Evolutionary conservation across 2,329 filamentous ascomycete species (phyloP), one percentile per base, ranked within the genome.

Genomic region (Monilinia polystroma): DNA sequence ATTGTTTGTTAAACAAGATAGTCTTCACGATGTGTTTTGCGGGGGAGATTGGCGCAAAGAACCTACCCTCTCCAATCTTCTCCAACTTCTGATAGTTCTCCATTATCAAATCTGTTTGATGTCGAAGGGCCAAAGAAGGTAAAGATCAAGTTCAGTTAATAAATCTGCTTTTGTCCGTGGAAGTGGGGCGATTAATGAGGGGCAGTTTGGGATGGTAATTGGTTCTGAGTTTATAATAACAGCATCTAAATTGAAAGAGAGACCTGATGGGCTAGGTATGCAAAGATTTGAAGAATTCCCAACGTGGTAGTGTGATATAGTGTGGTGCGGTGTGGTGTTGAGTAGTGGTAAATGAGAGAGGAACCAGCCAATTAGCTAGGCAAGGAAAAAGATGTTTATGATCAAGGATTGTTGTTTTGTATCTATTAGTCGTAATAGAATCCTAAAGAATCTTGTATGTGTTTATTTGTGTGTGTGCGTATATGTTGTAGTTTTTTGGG

Each of bases 61-160:
- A 78, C 85, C 74, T 81, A 95, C 93, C 93, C 86, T 97, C 93
- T 79, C 93, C 93, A 76, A 97, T 93, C 84, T 97, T 97, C 82
- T 97, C 93, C 76, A 97, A 86, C 82, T 96, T 96, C 81, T 96
- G 91, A 79, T 97, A 97, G 81, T 96, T 96, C 80, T 97, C 92
- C 93, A 97, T 66, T 78, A 63, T 68, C 63, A 38, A 55, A 70
- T 73, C 64, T 68, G n/a, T 64, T 66, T 69, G 43, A 67, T 55
- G 63, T 53, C 26, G 60, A 67, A 49, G 32, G 64, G 53, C 64
- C 70, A 75, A 73, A 43, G 74, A 75, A 71, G 69, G 74, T 74
- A 68, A 68, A 69, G 67, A 69, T 68, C 54, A 49, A 41, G 57
- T 18, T 62, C 35, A 63, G 54, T 70, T 73, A 75, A 71, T 73